phyloP scores from a whole-genome alignment of 495 filamentous ascomycete genomes.

The Parathielavia appendiculata region DNA sequence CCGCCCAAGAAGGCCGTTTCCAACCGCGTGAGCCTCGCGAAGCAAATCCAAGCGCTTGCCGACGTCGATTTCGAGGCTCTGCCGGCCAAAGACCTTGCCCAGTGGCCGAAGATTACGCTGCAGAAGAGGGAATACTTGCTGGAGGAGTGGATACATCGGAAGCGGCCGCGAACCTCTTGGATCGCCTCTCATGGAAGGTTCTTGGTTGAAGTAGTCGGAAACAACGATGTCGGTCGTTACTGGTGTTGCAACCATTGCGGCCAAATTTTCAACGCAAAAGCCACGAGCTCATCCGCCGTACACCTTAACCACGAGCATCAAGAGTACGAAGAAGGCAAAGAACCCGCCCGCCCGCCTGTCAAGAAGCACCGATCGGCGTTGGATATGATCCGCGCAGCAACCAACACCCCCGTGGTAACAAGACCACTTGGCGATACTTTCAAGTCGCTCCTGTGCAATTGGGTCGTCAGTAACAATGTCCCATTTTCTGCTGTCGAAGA shows the following conservation, averaged over 20 bases:
- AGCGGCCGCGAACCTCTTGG: background rate
- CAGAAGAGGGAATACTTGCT: background rate
- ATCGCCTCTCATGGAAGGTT: background rate
- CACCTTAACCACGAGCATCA: background rate
- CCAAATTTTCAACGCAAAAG: background rate
- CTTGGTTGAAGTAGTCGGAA: background rate
- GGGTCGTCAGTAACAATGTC: background rate
- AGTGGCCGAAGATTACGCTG: background rate
- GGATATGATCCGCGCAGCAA: background rate
- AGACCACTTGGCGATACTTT: background rate
- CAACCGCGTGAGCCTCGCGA: background rate
- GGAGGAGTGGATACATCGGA: background rate
- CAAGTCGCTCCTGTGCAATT: background rate
- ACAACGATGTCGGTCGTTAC: background rate
- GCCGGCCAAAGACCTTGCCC: background rate
- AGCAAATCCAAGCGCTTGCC: background rate
- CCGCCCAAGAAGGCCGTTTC: too few species aligned
- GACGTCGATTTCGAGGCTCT: background rate
- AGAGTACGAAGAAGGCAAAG: background rate
- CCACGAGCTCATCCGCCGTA: background rate
- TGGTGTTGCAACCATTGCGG: constrained; percentile 3
- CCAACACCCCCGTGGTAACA: background rate
- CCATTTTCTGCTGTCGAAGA: background rate
- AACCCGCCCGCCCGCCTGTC: too few species aligned
- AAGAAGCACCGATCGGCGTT: too few species aligned